A percentile compares a stretch with the other conserved stretches of the same genome.
Evolutionary conservation across 208 protist genomes (phyloP).

Genomic region (Trypanosoma platydactyli): DNA sequence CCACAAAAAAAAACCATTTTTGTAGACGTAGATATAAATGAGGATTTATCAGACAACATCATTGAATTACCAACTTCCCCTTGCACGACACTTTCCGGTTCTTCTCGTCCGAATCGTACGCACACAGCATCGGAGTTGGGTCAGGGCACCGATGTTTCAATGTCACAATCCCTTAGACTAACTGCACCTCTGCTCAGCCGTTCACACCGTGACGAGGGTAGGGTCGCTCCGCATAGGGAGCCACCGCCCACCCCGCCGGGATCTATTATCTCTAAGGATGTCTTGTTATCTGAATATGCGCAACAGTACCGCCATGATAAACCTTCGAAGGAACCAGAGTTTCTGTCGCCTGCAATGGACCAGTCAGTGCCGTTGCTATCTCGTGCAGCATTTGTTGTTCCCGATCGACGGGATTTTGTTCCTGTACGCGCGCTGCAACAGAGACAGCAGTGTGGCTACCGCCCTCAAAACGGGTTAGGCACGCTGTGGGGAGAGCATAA

Average conservation of each 20-base stretch:
- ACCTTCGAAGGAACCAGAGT: not conserved
- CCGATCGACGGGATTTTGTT: slow-evolving; percentile 25
- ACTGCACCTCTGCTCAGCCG: not conserved
- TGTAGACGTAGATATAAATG: slow-evolving; percentile 2
- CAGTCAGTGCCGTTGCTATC: not conserved
- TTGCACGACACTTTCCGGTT: slow-evolving; percentile 13
- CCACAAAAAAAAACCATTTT: slow-evolving; percentile 13
- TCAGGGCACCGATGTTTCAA: not conserved
- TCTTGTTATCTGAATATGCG: not conserved
- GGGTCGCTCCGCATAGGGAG: not conserved
- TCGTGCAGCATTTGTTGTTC: slow-evolving; percentile 13
- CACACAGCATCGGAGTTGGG: not conserved
- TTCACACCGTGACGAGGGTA: not conserved
- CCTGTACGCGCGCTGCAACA: slow-evolving; percentile 6
- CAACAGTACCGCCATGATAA: not conserved
- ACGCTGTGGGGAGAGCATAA: slow-evolving; percentile 2
- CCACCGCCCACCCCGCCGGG: not conserved
- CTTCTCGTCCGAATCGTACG: not conserved
- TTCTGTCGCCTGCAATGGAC: not conserved
- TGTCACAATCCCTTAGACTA: not conserved
- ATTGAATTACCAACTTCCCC: slow-evolving; percentile 22
- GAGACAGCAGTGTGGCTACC: not conserved
- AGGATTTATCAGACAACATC: not conserved
- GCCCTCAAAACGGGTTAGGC: not conserved
- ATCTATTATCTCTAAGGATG: not conserved